Base-by-base conservation (phyloP, 2,329 filamentous ascomycete genomes). In the Curvularia eragrostidis region DNA sequence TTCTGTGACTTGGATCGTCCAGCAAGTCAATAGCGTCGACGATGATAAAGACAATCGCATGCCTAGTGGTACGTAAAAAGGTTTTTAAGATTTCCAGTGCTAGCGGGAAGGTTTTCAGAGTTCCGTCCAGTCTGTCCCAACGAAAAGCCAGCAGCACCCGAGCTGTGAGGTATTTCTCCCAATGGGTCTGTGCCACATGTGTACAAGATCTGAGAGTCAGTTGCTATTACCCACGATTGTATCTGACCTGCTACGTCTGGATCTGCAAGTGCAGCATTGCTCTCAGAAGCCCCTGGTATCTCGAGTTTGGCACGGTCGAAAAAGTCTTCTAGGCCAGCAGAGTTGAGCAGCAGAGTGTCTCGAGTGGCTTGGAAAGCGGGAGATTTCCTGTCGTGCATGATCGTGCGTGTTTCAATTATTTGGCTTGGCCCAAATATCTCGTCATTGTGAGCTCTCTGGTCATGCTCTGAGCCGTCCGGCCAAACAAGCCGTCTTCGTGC, bases 241-340 rank as follows among this genome's bases (percentile, higher is more conserved):
- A 48, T 48, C 30, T 23, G 30, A 36, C 36, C 46, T 23, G 46
- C 46, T 8, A 36, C 30, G 21, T 36, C 28, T 13, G 46, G 28
- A 10, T 48, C 46, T 36, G 30, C 46, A 48, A 48, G 15, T 3
- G 28, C 18, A 10, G 30, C 19, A 34, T 48, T 23, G 13, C 3
- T 36, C 9, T 48, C 46, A 5, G 19, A 32, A 34, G 30, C 8
- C 13, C 46, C 28, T 2, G 30, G 46, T 36, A 48, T 48, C 19
- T 15, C 21, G 19, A 48, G 28, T n/a, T 48, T 34, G n/a, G 46
- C 19, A 13, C 46, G 46, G 46, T 48, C 30, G 46, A 48, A 48
- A 7, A 24, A 24, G 10, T 36, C 46, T 48, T 48, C 46, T 18
- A 48, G 30, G 8, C 18, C 19, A 6, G 46, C 19, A 1, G 46